Base-by-base conservation (phyloP, 2,329 filamentous ascomycete genomes). In the Teratosphaeria epicoccoides region DNA sequence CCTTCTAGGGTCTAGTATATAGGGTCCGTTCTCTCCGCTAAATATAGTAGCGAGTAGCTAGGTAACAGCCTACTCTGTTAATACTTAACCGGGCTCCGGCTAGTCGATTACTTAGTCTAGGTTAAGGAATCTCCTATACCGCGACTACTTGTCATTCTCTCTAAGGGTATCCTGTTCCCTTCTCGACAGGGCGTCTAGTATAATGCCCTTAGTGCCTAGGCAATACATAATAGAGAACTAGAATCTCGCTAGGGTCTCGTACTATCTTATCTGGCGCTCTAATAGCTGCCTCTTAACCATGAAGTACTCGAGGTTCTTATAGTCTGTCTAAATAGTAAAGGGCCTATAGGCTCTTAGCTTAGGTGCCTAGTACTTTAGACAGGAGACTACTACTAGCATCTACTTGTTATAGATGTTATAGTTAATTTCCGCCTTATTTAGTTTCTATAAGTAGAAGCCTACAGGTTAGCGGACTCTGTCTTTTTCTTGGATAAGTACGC, bases 401-500 rank as follows among this genome's bases (percentile, higher is more conserved):
- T 68, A 57, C 37, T 66, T 63, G 48, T 69, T 53, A 50, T 68
- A 54, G 9, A 64, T 65, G 12, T 63, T 43, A 50, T 68, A 67
- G 44, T 62, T 59, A 12, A 24, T 55, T 20, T 45, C 10, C 1
- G 24, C 49, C 9, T 45, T 26, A 28, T 45, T 46, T 50, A 50
- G 25, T 10, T 51, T 68, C 51, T 57, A 57, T 2, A 54, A 66
- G 25, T 55, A 66, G 10, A 47, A 37, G 3, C 29, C 2, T 4
- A 37, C n/a, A 12, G 3, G 29, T 3, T 37, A 37, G 3, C 12
- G 12, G 46, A 49, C 33, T 52, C 46, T 20, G 3, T 44, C 20
- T 6, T 17, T 43, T 49, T 52, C 33, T 49, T 50, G 43, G 10
- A 52, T 49, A 48, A 54, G 49, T 7, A 23, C n/a, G 47, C 43